A percentile compares a stretch with the other conserved stretches of the same genome.
Conservation (phyloP, 129 eudicot genomes). For the Flaveria sonorensis region DNA sequence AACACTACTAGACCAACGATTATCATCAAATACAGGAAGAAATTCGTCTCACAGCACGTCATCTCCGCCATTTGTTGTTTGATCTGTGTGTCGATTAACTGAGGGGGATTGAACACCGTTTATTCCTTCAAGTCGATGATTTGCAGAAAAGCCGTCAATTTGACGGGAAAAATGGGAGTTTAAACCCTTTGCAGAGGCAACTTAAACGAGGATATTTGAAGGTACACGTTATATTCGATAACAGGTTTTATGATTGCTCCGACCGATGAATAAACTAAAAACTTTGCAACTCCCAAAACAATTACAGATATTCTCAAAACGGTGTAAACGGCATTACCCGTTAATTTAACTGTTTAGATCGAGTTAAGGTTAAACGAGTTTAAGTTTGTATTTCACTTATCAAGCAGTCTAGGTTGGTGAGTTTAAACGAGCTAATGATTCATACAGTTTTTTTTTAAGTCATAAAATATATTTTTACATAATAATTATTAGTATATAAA, state of each 20-base stretch:
- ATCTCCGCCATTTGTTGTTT: slow-evolving; percentile 46
- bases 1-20: slow-evolving; percentile 68
- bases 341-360: no score
- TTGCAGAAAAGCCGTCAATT: slow-evolving; percentile 23
- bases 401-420: no score
- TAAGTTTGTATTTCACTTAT: no score
- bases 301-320: background rate
- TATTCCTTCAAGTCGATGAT: background rate
- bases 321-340: no score
- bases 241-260: slow-evolving; percentile 7
- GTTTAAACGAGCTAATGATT: no score
- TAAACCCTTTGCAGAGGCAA: slow-evolving; percentile 10
- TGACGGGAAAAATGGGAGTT: slow-evolving; percentile 20
- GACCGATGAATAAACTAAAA: slow-evolving; percentile 23
- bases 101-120: background rate
- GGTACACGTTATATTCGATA: slow-evolving; percentile 30
- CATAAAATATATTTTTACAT: no score
- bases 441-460: no score
- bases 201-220: slow-evolving; percentile 31
- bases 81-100: background rate
- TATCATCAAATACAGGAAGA: slow-evolving; percentile 47
- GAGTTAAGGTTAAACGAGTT: no score
- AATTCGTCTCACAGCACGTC: slow-evolving; percentile 60
- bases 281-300: slow-evolving; percentile 1
- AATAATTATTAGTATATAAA: no score